Evolutionary conservation across 306 rosid species (phyloP).

Genomic region (Datisca glomerata): DNA sequence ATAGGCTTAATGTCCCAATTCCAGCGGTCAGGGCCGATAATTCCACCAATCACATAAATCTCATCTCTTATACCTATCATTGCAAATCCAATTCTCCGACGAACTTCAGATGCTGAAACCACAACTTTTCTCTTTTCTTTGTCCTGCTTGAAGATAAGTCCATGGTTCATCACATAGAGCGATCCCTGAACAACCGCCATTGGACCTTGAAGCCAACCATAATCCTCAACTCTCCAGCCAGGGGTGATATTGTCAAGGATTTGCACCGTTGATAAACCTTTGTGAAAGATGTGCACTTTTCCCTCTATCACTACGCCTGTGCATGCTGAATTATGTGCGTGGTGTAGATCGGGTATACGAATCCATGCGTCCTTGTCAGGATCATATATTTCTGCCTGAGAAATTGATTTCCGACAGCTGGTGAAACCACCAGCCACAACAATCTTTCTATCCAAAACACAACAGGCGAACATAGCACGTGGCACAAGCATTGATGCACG

Average conservation of each 20-base stretch:
- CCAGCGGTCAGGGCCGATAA: slow-evolving; percentile 58
- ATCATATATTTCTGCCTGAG: slow-evolving; percentile 86
- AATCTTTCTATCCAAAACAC: slow-evolving; percentile 77
- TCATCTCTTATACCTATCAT: slow-evolving; percentile 68
- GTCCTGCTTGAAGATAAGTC: slow-evolving; percentile 52
- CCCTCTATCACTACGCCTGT: slow-evolving; percentile 66
- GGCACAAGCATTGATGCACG: slow-evolving; percentile 77
- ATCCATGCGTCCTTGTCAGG: slow-evolving; percentile 73
- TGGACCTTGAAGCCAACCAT: slow-evolving; percentile 63
- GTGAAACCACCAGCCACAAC: slow-evolving; percentile 92
- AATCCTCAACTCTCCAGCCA: slow-evolving; percentile 70
- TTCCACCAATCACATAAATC: slow-evolving; percentile 68
- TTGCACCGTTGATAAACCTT: slow-evolving; percentile 67
- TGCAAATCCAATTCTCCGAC: slow-evolving; percentile 63
- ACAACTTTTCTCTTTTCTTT: slow-evolving; percentile 28
- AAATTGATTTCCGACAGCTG: slow-evolving; percentile 74
- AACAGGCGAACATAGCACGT: slow-evolving; percentile 87
- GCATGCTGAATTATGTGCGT: slow-evolving; percentile 79
- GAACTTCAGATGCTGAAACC: slow-evolving; percentile 60
- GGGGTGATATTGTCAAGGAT: slow-evolving; percentile 47
- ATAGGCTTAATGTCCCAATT: slow-evolving; percentile 58
- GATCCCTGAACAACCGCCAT: slow-evolving; percentile 66
- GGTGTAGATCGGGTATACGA: slow-evolving; percentile 75
- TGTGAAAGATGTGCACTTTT: slow-evolving; percentile 69
- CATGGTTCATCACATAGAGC: slow-evolving; percentile 73